Conservation (phyloP, 768 basidiomycete species). For the Suillus decipiens region DNA sequence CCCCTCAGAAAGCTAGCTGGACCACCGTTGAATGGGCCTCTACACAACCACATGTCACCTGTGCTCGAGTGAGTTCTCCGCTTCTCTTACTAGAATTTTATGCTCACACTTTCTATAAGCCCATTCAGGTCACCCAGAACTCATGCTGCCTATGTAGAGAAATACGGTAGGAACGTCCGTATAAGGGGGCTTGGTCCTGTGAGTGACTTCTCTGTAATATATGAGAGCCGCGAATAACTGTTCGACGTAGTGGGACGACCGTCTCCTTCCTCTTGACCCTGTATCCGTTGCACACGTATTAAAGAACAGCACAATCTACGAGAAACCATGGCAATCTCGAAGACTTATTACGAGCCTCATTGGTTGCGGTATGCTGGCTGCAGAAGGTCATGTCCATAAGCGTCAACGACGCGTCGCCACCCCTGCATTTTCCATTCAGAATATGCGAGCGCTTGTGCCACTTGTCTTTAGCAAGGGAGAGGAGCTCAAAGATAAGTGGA, state of each 20-base stretch:
- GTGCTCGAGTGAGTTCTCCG: conserved; percentile 56
- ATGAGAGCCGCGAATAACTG: not conserved
- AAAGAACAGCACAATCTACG: conserved; percentile 69
- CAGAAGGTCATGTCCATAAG: conserved; percentile 76
- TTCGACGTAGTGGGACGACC: conserved; percentile 64
- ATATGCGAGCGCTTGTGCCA: conserved; percentile 69
- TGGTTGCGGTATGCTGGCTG: conserved; percentile 80
- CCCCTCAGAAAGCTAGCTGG: conserved; percentile 61
- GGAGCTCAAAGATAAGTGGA: conserved; percentile 64
- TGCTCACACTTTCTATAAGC: conserved; percentile 34
- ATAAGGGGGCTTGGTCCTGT: conserved; percentile 71
- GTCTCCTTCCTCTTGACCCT: conserved; percentile 82
- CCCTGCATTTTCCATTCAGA: conserved; percentile 81
- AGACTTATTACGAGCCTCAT: conserved; percentile 74
- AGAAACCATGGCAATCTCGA: conserved; percentile 84
- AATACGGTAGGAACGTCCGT: conserved; percentile 70
- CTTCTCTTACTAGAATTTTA: not conserved
- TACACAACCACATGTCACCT: conserved; percentile 53
- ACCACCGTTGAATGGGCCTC: conserved; percentile 51
- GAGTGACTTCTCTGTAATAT: conserved; percentile 32
- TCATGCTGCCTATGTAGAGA: conserved; percentile 53
- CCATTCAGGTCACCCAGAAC: conserved; percentile 52
- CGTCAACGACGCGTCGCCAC: conserved; percentile 78
- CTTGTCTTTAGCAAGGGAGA: conserved; percentile 69
- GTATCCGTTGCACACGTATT: conserved; percentile 72